Evolutionary conservation across 805 yeast genomes (phyloP).

Genomic region (Cyberlindnera nakhonratchasimensis): DNA sequence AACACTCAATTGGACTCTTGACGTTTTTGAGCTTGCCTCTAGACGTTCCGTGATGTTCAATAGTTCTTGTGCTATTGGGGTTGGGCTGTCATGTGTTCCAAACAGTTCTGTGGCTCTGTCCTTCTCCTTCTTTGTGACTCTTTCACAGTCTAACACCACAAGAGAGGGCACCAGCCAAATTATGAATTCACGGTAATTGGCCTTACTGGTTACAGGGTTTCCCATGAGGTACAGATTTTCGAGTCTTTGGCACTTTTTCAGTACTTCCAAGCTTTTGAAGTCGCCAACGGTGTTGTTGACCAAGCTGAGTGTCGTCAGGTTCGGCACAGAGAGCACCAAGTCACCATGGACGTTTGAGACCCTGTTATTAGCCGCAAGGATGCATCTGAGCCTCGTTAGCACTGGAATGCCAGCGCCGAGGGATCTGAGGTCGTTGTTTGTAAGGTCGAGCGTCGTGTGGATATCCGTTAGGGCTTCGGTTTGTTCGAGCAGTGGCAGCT

Average conservation of each 20-base stretch:
- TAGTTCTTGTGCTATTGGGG: slow-evolving; percentile 5
- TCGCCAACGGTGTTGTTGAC: slow-evolving; percentile 46
- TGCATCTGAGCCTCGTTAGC: slow-evolving; percentile 41
- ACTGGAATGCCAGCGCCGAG: slow-evolving; percentile 46
- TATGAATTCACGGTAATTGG: slow-evolving; percentile 56
- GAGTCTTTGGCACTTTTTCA: slow-evolving; percentile 40
- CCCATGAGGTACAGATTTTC: slow-evolving; percentile 49
- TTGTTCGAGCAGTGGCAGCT: slow-evolving; percentile 43
- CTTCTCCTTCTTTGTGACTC: slow-evolving; percentile 56
- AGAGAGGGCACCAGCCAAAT: slow-evolving; percentile 64
- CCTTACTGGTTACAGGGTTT: slow-evolving; percentile 50
- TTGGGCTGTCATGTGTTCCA: slow-evolving; percentile 29
- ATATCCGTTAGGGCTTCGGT: slow-evolving; percentile 39
- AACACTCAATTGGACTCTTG: slow-evolving; percentile 42
- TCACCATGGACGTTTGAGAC: slow-evolving; percentile 41
- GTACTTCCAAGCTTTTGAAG: slow-evolving; percentile 40
- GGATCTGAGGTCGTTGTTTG: slow-evolving; percentile 65
- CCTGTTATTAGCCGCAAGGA: slow-evolving; percentile 63
- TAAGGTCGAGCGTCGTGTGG: slow-evolving; percentile 59
- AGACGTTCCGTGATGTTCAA: slow-evolving; percentile 5
- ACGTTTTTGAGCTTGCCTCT: background rate
- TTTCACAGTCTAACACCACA: slow-evolving; percentile 62
- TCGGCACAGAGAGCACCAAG: slow-evolving; percentile 37
- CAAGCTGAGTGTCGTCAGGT: slow-evolving; percentile 50
- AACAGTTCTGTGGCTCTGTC: slow-evolving; percentile 41